Evolutionary conservation across 306 rosid species (phyloP), one percentile per base, ranked within the genome.

Genomic region (Cercis canadensis): DNA sequence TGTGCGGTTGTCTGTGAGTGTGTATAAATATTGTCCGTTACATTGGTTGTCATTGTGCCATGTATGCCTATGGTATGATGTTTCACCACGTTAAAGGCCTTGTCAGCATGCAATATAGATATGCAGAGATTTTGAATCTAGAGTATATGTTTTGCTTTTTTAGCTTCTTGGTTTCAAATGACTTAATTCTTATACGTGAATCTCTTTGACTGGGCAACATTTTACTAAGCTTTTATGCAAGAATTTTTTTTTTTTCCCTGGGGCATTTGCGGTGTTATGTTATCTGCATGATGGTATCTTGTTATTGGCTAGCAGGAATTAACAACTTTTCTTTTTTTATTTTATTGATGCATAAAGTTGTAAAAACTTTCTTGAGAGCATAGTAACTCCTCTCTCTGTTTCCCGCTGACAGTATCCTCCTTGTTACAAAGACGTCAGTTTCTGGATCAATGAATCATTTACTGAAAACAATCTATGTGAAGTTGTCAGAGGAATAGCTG

Each of bases 391-490:
- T 76, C 32, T 45, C 58, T 14, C 44, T 46, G n/a, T 66, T 81
- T 68, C 53, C 70, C 54, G 67, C 50, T 71, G 62, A 63, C 92
- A 90, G 98, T 94, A 69, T 81, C 97, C 98, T 55, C 98, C 98
- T 24, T 94, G 98, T 82, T 94, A 82, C 86, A 94, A 94, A 79
- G 98, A 94, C 69, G 81, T 91, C 52, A 94, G 98, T 78, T 94
- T 94, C 73, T 94, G 98, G 98, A 89, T 89, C 83, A 87, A 50
- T 72, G 97, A 94, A 62, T 72, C 92, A 54, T 89, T 86, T 82
- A 89, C 97, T 6, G 99, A 95, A 78, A 95, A 95, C 77, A 95
- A 95, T 82, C 85, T 95, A 41, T 95, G 99, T 73, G 99, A 95
- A 85, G 83, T 95, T 78, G 99, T 95, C 52, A 87, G 99, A 86